A percentile compares a stretch with the other conserved stretches of the same genome.
These are phyloP conservation scores for Hemisphaericaspora subhashii DNA, from an alignment of 1,139 yeast genomes.

Conservation along the genomic window DNA sequence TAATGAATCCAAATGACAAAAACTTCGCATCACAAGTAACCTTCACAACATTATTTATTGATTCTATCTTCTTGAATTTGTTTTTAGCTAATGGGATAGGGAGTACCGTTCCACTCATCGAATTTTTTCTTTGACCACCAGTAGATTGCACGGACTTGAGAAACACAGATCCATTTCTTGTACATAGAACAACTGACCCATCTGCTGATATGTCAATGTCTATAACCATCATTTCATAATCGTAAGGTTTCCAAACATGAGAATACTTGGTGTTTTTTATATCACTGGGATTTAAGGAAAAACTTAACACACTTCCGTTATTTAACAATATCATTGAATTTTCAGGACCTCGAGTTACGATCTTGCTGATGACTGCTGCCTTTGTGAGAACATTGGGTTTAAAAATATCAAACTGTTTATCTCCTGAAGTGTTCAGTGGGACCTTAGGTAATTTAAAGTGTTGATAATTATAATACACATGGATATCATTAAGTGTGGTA, in stretches of 20 bases:
- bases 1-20: slow-evolving; percentile 65
- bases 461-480: slow-evolving; percentile 58
- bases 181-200: slow-evolving; percentile 69
- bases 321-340: slow-evolving; percentile 47
- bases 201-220: slow-evolving; percentile 71
- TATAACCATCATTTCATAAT: slow-evolving; percentile 46
- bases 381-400: slow-evolving; percentile 51
- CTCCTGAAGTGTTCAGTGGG: slow-evolving; percentile 31
- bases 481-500: slow-evolving; percentile 58
- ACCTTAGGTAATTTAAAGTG: slow-evolving; percentile 50
- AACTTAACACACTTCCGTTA: slow-evolving; percentile 51
- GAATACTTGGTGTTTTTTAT: slow-evolving; percentile 36
- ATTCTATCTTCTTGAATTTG: slow-evolving; percentile 57
- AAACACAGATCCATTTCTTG: slow-evolving; percentile 67
- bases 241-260: slow-evolving; percentile 55
- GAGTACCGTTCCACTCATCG: slow-evolving; percentile 28
- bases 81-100: slow-evolving; percentile 30
- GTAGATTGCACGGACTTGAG: slow-evolving; percentile 23
- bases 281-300: slow-evolving; percentile 30
- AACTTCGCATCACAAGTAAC: slow-evolving; percentile 71
- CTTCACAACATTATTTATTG: slow-evolving; percentile 51
- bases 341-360: slow-evolving; percentile 35
- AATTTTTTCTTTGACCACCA: slow-evolving; percentile 26
- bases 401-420: slow-evolving; percentile 52
- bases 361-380: slow-evolving; percentile 33